These are phyloP conservation scores for Tolypocladium pustulatum DNA, from an alignment of 2,329 filamentous ascomycete genomes.

Conservation along the genomic window DNA sequence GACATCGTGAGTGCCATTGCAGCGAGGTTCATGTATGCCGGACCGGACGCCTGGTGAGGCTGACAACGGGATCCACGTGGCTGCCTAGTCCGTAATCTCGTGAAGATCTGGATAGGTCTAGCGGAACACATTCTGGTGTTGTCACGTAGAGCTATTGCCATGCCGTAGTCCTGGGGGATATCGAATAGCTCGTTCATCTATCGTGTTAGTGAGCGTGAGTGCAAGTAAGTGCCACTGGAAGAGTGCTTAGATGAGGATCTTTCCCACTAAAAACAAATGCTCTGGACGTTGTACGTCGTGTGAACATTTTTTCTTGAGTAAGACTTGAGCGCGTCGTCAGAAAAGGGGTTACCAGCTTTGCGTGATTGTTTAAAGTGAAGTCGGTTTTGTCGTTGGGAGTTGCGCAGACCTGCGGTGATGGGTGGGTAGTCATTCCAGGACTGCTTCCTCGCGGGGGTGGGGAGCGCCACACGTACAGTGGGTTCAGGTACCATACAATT, in stretches of 20 bases:
- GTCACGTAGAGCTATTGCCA: background rate
- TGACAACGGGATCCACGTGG: background rate
- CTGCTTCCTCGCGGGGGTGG: no score
- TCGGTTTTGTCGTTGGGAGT: background rate
- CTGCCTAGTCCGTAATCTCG: background rate
- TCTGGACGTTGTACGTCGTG: background rate
- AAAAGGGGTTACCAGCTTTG: background rate
- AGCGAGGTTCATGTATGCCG: background rate
- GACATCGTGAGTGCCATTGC: background rate
- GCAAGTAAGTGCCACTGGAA: background rate
- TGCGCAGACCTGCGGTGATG: no score
- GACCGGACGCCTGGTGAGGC: background rate
- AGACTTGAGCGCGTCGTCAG: background rate
- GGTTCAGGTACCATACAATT: no score
- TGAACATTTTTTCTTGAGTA: background rate
- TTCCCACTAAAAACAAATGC: no score
- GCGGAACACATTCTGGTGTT: background rate
- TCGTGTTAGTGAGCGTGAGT: background rate
- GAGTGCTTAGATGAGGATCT: background rate
- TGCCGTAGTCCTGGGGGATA: background rate
- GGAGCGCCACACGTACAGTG: no score
- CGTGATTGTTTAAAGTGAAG: background rate
- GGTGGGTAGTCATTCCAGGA: no score
- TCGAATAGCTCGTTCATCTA: background rate
- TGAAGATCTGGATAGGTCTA: background rate